Evolutionary conservation across 768 basidiomycete species (phyloP).

Genomic region (Tulasnella sp.): DNA sequence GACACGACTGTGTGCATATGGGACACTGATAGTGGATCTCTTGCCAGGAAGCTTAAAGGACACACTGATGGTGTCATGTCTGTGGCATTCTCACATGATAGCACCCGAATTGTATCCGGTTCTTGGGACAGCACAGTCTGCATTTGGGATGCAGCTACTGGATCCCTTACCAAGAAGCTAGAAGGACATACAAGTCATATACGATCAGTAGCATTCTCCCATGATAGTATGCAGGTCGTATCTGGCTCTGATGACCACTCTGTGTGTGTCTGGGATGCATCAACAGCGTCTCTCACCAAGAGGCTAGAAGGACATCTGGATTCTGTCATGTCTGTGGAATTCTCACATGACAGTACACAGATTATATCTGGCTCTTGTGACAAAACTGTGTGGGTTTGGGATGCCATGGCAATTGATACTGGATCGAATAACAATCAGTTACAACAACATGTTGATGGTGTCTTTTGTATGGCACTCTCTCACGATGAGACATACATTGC

Average conservation of each 20-base stretch:
- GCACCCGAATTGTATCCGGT: slow-evolving; percentile 1
- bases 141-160: slow-evolving; percentile 13
- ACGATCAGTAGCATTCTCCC: too few species aligned
- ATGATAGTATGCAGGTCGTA: too few species aligned
- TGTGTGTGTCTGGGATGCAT: slow-evolving; percentile 13
- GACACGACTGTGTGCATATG: slow-evolving; percentile 7
- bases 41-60: not conserved
- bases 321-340: slow-evolving; percentile 3
- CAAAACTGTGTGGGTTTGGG: slow-evolving; percentile 4
- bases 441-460: not conserved
- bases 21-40: not conserved
- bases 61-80: slow-evolving; percentile 1
- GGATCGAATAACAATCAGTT: too few species aligned
- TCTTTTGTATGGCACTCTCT: slow-evolving; percentile 9
- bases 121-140: slow-evolving; percentile 9
- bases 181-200: too few species aligned
- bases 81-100: slow-evolving; percentile 13
- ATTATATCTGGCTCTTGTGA: slow-evolving; percentile 9
- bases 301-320: not conserved
- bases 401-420: too few species aligned
- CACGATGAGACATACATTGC: slow-evolving; percentile 2
- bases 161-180: too few species aligned
- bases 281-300: too few species aligned
- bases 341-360: not conserved
- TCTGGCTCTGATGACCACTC: slow-evolving; percentile 12